Base-by-base conservation (phyloP, 768 basidiomycete species). In the Epithele typhae region DNA sequence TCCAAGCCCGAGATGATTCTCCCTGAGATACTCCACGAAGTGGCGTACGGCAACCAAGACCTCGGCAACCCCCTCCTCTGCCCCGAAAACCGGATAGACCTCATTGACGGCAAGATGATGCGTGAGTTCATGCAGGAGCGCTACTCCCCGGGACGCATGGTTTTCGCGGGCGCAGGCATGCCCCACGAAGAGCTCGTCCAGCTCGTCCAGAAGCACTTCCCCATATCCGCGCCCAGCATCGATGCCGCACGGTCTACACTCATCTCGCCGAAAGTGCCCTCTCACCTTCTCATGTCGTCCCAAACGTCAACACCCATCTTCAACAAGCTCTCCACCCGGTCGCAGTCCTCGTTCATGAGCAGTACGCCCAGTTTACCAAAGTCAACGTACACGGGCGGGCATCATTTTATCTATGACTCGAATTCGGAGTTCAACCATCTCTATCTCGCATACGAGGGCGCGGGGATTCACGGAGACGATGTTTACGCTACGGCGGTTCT, bases 131-230 rank as follows among this genome's bases (percentile, higher is more conserved):
- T 87, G 72, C 68, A 70, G 45, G 78, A 83, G 33, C 96, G 92
- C 93, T 97, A 92, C 64, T 72, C 80, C 40, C 95, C 96, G 0
- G 95, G 97, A 60, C 73, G 90, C 44, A 96, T 99, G 80, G 94
- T 98, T 33, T 76, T 98, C 46, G 92, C 95, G 5, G 94, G 92
- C 10, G 87, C 91, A 0, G 96, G 96, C 9, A 86, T 99, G 79
- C 78, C 74, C 9, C 96, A 98, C 60, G 81, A 89, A 54, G 76
- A 92, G 51, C 76, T 99, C 17, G 90, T 97, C 19, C 86, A 92
- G 53, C 72, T 96, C 40, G 78, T 81, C 0, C 82, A 94, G 64
- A 83, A 86, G 64, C 77, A 87, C 60, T 96, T 98, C 55, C 86
- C 90, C 10, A 77, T 78, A 5, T n/a, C 35, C 6, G 35, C 8